Percentiles rank a stretch among this genome's conserved stretches.
phyloP scores from a whole-genome alignment of 2,329 filamentous ascomycete genomes.

The Colletotrichum sp. region DNA sequence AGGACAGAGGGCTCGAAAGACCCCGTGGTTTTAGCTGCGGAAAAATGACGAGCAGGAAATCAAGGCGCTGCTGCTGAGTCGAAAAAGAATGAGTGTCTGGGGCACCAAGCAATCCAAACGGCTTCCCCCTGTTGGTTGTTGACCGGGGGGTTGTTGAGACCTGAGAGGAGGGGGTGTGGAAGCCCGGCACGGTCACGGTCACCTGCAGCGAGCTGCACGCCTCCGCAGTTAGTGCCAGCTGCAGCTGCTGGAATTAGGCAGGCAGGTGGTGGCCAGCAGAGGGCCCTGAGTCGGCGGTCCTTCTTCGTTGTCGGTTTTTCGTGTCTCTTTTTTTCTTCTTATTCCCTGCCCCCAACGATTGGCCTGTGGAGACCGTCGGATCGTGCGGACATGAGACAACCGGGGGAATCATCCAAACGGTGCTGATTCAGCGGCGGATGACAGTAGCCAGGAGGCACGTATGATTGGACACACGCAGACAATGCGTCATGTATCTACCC shows the following conservation, averaged over 20 bases:
- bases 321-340: background rate
- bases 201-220: slow-evolving; percentile 14
- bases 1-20: background rate
- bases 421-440: background rate
- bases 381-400: slow-evolving; percentile 11
- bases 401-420: slow-evolving; percentile 1
- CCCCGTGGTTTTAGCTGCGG: slow-evolving; percentile 5
- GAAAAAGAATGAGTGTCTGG: slow-evolving; percentile 11
- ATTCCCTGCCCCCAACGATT: slow-evolving; percentile 8
- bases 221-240: background rate
- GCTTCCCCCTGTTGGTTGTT: slow-evolving; percentile 5
- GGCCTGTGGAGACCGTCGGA: background rate
- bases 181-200: slow-evolving; percentile 16
- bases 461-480: background rate
- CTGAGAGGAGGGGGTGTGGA: background rate
- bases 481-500: background rate
- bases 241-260: background rate
- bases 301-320: background rate
- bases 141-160: slow-evolving; percentile 11
- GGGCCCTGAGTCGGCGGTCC: background rate
- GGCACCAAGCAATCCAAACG: slow-evolving; percentile 13
- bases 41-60: slow-evolving; percentile 16
- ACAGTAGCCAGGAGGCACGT: background rate
- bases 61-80: background rate
- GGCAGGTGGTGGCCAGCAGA: background rate